Conservation (phyloP, 2,329 filamentous ascomycete genomes). For the Xylariaceae sp. region DNA sequence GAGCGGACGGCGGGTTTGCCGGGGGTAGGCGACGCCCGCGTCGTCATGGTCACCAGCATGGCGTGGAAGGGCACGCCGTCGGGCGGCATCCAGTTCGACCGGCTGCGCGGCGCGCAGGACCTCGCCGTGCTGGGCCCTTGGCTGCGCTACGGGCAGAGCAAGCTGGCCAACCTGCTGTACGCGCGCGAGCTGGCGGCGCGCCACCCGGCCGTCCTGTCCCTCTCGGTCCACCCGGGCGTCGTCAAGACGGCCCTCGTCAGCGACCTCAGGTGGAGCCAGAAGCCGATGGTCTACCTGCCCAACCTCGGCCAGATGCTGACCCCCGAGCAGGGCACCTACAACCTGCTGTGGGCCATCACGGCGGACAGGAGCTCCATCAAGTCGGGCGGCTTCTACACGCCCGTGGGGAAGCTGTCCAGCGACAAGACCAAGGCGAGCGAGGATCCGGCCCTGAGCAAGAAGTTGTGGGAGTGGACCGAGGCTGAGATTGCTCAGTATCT, state of each 20-base stretch:
- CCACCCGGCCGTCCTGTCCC: constrained; percentile 19
- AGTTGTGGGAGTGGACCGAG: constrained; percentile 28
- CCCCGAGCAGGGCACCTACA: constrained; percentile 28
- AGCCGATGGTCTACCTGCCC: constrained; percentile 11
- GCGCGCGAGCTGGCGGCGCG: constrained; percentile 21
- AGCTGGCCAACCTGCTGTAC: constrained; percentile 27
- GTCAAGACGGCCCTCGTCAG: constrained; percentile 18
- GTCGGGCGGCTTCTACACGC: constrained; percentile 28
- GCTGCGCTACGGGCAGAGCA: constrained; percentile 26
- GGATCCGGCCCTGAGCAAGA: constrained; percentile 18
- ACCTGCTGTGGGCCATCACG: constrained; percentile 30
- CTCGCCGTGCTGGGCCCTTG: constrained; percentile 8
- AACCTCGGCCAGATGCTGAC: constrained; percentile 9
- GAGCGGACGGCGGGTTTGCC: constrained; percentile 5
- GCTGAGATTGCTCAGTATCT: constrained; percentile 17
- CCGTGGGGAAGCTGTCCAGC: constrained; percentile 20
- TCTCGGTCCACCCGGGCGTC: constrained; percentile 22
- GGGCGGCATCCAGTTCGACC: constrained; percentile 9
- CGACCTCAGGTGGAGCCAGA: constrained; percentile 7
- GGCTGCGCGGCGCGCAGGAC: constrained; percentile 7
- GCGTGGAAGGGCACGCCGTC: constrained; percentile 3
- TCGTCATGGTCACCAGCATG: constrained; percentile 8
- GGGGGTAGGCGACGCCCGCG: constrained; percentile 6
- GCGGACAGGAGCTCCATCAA: constrained; percentile 17
- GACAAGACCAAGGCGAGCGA: constrained; percentile 10